A percentile compares a stretch with the other conserved stretches of the same genome.
phyloP scores from a whole-genome alignment of 1,139 yeast genomes.

The Taphrina wiesneri region DNA sequence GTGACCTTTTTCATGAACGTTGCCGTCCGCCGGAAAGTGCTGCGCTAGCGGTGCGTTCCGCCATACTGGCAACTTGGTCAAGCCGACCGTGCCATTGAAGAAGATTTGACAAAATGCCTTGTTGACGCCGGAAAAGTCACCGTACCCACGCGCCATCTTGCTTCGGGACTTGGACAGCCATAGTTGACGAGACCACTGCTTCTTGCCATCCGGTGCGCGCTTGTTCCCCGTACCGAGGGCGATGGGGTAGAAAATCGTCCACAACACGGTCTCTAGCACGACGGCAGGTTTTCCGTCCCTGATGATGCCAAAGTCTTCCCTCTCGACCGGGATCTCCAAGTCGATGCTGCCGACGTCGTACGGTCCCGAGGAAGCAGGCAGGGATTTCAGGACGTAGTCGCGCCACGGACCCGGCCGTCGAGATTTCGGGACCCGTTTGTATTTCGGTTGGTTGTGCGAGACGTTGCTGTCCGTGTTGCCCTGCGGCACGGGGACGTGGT shows the following conservation, averaged over 20 bases:
- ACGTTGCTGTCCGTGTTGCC: constrained; percentile 16
- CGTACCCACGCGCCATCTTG: constrained; percentile 25
- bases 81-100: constrained; percentile 27
- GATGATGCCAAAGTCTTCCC: constrained; percentile 13
- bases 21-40: constrained; percentile 30
- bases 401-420: constrained; percentile 22
- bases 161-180: constrained; percentile 24
- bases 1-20: constrained; percentile 17
- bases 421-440: constrained; percentile 18
- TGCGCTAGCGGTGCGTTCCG: constrained; percentile 32
- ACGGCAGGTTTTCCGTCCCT: constrained; percentile 20
- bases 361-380: constrained; percentile 30
- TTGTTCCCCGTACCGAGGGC: constrained; percentile 12
- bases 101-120: constrained; percentile 23
- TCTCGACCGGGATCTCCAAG: constrained; percentile 29
- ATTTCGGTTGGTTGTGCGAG: constrained; percentile 12
- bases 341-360: constrained; percentile 34
- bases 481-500: constrained; percentile 12
- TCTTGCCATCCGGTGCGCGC: constrained; percentile 26
- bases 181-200: constrained; percentile 28
- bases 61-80: constrained; percentile 33
- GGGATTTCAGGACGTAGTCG: constrained; percentile 21
- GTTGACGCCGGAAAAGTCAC: constrained; percentile 30
- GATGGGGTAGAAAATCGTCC: constrained; percentile 31
- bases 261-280: constrained; percentile 26